Evolutionary conservation across 768 basidiomycete species (phyloP).

Genomic region (Termitomyces sp.): DNA sequence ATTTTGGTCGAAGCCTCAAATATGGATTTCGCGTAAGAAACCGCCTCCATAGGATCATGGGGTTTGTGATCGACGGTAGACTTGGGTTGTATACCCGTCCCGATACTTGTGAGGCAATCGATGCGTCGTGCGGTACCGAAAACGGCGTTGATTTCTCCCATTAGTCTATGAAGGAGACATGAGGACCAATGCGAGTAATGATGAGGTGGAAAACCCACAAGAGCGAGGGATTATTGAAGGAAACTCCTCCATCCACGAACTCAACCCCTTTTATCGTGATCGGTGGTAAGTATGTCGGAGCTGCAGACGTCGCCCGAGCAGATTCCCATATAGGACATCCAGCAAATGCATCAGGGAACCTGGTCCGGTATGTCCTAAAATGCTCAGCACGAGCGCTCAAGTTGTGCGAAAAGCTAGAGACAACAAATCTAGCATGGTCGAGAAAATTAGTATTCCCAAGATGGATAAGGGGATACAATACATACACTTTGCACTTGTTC

Average conservation of each 20-base stretch:
- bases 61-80: conserved; percentile 2
- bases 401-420: conserved; percentile 21
- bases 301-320: conserved; percentile 32
- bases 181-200: neutral
- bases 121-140: conserved; percentile 11
- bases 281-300: conserved; percentile 27
- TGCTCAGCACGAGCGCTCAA: conserved; percentile 23
- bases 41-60: neutral
- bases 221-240: conserved; percentile 28
- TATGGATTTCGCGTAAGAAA: neutral
- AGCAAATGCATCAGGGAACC: conserved; percentile 21
- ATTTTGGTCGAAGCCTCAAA: conserved; percentile 2
- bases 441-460: neutral
- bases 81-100: conserved; percentile 12
- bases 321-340: conserved; percentile 32
- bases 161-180: conserved; percentile 13
- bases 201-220: conserved; percentile 13
- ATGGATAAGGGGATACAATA: neutral
- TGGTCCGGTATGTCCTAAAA: conserved; percentile 25
- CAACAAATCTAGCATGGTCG: conserved; percentile 21
- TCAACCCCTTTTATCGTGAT: conserved; percentile 23
- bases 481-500: conserved; percentile 29
- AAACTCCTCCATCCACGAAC: conserved; percentile 29
- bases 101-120: conserved; percentile 7
- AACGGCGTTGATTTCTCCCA: conserved; percentile 22